These are phyloP conservation scores for Calamus simplicifolius DNA, from an alignment of 176 grass and related monocot genomes.

Conservation along the genomic window DNA sequence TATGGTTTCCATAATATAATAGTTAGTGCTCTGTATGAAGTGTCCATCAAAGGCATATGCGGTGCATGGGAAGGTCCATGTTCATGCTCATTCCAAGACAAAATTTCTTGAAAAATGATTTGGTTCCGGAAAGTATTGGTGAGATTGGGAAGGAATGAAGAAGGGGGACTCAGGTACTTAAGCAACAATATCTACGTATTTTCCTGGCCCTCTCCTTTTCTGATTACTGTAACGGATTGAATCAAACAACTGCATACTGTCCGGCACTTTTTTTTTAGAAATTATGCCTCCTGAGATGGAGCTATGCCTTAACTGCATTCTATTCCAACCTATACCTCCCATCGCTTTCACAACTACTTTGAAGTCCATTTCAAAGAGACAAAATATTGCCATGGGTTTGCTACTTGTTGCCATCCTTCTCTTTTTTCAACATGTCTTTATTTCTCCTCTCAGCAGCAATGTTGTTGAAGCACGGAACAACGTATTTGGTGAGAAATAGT, in stretches of 20 bases:
- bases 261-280: constrained; percentile 43
- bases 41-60: background rate
- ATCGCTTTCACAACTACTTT: no score
- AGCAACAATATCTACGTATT: no score
- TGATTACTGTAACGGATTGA: constrained; percentile 70
- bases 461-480: no score
- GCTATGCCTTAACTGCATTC: constrained; percentile 11
- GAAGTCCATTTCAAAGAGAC: no score
- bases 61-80: constrained; percentile 1
- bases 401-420: no score
- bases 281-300: constrained; percentile 13
- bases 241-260: constrained; percentile 33
- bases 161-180: constrained; percentile 1
- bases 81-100: background rate
- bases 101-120: background rate
- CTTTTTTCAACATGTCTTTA: no score
- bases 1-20: no score
- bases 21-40: no score
- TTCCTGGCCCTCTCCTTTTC: constrained; percentile 1
- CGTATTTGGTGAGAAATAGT: no score
- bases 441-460: no score
- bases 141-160: background rate
- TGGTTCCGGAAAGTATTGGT: background rate
- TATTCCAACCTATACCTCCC: constrained; percentile 12
- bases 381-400: background rate